Evolutionary conservation across 306 rosid genomes (phyloP).

Genomic region (Sicyos baderoa): DNA sequence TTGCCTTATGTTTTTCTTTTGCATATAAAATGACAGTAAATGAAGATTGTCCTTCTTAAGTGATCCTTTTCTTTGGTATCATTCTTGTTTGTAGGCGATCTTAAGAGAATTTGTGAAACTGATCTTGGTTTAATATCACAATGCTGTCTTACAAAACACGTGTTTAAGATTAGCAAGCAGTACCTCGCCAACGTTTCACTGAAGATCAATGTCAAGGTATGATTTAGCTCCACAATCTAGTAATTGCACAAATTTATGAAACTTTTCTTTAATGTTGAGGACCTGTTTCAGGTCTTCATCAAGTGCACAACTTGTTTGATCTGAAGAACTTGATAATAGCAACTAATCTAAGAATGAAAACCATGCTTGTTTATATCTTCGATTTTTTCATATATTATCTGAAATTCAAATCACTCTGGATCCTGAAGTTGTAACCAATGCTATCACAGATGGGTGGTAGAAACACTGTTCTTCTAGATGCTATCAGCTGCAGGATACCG

Average conservation of each 20-base stretch:
- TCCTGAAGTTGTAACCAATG: conserved; percentile 12
- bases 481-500: conserved; percentile 89
- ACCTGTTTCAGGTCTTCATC: not conserved
- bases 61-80: not conserved
- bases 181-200: conserved; percentile 85
- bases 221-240: conserved; percentile 16
- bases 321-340: not conserved
- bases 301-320: not conserved
- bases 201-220: conserved; percentile 92
- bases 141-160: conserved; percentile 89
- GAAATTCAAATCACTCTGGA: not conserved
- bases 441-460: conserved; percentile 87
- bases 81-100: conserved; percentile 57
- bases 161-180: conserved; percentile 79
- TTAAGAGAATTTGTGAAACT: conserved; percentile 87
- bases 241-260: not conserved
- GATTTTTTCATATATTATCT: no score
- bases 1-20: conserved; percentile 1
- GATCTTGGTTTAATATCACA: conserved; percentile 85
- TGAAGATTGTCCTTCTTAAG: conserved; percentile 9
- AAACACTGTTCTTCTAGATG: conserved; percentile 90
- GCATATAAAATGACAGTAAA: not conserved
- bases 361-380: no score
- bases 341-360: not conserved
- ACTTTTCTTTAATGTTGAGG: not conserved